These are phyloP conservation scores for Dillenia suffruticosa DNA, from an alignment of 164 flowering plant species.

Conservation along the genomic window DNA sequence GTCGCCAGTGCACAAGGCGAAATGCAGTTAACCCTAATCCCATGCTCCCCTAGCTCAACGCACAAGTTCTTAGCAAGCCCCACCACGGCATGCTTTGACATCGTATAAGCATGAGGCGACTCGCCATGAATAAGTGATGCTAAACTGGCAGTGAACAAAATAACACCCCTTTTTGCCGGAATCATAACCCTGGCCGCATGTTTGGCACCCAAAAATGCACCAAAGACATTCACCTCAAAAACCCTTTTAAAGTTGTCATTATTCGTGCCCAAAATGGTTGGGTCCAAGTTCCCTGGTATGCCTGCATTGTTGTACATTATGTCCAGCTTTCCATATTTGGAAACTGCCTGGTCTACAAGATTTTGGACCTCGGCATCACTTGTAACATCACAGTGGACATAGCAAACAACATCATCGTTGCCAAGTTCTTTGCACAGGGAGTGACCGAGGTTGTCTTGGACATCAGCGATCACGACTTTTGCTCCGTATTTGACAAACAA, in stretches of 20 bases:
- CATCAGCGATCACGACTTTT: neutral
- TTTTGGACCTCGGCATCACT: conserved; percentile 2
- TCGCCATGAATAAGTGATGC: neutral
- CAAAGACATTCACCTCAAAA: conserved; percentile 2
- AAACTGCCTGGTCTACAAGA: conserved; percentile 4
- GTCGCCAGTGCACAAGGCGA: neutral
- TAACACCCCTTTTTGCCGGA: conserved; percentile 1
- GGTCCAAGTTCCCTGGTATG: neutral
- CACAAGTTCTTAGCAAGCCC: conserved; percentile 11
- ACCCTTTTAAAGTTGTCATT: conserved; percentile 1
- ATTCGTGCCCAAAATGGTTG: neutral
- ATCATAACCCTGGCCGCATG: conserved; percentile 16
- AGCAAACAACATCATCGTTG: neutral
- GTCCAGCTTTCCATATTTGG: neutral
- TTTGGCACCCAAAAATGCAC: conserved; percentile 12
- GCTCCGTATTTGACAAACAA: too few species aligned
- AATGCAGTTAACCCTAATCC: conserved; percentile 11
- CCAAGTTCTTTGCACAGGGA: neutral
- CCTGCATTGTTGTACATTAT: conserved; percentile 11
- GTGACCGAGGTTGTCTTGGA: conserved; percentile 10
- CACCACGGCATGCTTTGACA: conserved; percentile 9
- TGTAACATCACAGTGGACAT: conserved; percentile 10
- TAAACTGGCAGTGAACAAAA: conserved; percentile 8
- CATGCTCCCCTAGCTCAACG: conserved; percentile 11
- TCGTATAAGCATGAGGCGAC: conserved; percentile 6